A percentile compares a stretch with the other conserved stretches of the same genome.
Evolutionary conservation across 768 basidiomycete genomes (phyloP).

Genomic region (Tricholomella constricta): DNA sequence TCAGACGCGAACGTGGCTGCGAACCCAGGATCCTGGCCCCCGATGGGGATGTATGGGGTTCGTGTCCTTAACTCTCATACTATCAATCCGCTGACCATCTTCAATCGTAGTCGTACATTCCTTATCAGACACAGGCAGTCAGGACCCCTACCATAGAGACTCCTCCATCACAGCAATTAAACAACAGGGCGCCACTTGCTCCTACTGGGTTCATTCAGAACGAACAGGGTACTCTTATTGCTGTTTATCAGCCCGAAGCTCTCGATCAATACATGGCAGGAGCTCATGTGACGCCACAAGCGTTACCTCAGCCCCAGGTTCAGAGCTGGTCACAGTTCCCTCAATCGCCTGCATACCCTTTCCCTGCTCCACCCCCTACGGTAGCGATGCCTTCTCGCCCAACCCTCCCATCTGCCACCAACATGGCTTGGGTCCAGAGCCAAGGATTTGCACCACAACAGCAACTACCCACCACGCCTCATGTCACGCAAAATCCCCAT

Average conservation of each 20-base stretch:
- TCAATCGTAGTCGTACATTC: conserved; percentile 45
- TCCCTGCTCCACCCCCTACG: conserved; percentile 28
- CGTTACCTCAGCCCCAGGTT: conserved; percentile 24
- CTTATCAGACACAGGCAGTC: conserved; percentile 44
- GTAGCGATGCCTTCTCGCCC: conserved; percentile 22
- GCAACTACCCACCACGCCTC: conserved; percentile 14
- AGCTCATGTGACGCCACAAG: conserved; percentile 28
- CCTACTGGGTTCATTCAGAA: conserved; percentile 74
- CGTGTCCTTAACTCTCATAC: conserved; percentile 19
- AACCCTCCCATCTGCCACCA: conserved; percentile 14
- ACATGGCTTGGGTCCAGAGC: conserved; percentile 25
- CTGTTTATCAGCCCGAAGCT: conserved; percentile 71
- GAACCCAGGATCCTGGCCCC: conserved; percentile 38
- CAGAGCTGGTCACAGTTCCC: conserved; percentile 36
- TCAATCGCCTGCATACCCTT: conserved; percentile 26
- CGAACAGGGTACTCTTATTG: conserved; percentile 70
- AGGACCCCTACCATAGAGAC: conserved; percentile 36
- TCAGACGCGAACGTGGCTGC: conserved; percentile 39
- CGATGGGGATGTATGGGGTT: conserved; percentile 50
- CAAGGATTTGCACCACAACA: conserved; percentile 21
- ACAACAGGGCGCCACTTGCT: conserved; percentile 55
- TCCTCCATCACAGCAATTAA: conserved; percentile 24
- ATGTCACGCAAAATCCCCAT: conserved; percentile 13
- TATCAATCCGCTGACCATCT: conserved; percentile 2
- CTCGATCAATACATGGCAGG: conserved; percentile 68